Percentiles rank a stretch among this genome's conserved stretches.
Conservation (phyloP, 2,329 filamentous ascomycete species). For the Colletotrichum plurivorum region DNA sequence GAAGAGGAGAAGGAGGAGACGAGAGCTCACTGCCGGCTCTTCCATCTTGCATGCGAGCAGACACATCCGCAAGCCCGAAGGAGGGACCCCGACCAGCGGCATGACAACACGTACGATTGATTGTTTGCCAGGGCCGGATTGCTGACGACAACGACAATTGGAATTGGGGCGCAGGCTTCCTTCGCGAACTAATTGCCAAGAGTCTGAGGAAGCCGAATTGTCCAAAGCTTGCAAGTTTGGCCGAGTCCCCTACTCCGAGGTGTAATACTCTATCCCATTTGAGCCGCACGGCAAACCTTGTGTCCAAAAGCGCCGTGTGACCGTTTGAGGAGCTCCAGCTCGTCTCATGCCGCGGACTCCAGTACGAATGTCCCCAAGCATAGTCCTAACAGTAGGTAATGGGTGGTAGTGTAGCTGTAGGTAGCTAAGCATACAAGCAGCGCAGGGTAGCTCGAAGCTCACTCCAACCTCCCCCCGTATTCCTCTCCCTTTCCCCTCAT, state of each 20-base stretch:
- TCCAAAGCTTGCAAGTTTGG: background rate
- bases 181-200: background rate
- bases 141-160: slow-evolving; percentile 4
- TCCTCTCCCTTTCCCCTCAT: slow-evolving; percentile 1
- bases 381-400: background rate
- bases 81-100: background rate
- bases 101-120: background rate
- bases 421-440: background rate
- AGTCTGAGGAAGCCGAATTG: slow-evolving; percentile 9
- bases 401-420: background rate
- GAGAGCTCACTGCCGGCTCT: slow-evolving; percentile 25
- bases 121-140: background rate
- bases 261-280: background rate
- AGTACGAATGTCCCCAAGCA: background rate
- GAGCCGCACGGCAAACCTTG: slow-evolving; percentile 26
- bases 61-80: slow-evolving; percentile 33
- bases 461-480: background rate
- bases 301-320: background rate
- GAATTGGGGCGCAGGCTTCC: background rate
- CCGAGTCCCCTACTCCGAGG: too few relatives aligned
- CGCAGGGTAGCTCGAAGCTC: slow-evolving; percentile 9
- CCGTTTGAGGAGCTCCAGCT: slow-evolving; percentile 26
- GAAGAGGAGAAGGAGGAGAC: too few relatives aligned
- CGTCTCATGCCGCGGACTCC: slow-evolving; percentile 11
- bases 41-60: slow-evolving; percentile 4